Conservation (phyloP, 2,329 filamentous ascomycete species). For the Aspergillus sp. region DNA sequence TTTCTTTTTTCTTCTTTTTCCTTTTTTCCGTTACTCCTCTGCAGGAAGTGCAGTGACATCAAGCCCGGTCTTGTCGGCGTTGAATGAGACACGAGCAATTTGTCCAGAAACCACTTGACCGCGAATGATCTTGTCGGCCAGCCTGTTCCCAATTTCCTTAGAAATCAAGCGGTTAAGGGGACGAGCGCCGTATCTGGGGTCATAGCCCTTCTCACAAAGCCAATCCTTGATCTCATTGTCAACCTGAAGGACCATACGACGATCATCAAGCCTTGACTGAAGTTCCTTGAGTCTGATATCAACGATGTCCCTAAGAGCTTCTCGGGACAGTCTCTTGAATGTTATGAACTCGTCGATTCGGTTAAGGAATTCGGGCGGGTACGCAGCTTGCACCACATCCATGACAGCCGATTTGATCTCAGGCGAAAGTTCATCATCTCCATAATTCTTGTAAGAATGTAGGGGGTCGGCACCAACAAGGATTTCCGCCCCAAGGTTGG, state of each 20-base stretch:
- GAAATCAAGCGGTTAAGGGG: constrained; percentile 87
- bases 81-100: constrained; percentile 64
- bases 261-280: constrained; percentile 75
- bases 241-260: constrained; percentile 73
- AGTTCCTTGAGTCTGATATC: constrained; percentile 86
- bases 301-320: constrained; percentile 83
- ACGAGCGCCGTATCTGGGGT: constrained; percentile 84
- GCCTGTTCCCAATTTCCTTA: constrained; percentile 79
- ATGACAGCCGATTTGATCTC: constrained; percentile 76
- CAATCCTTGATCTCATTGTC: constrained; percentile 70
- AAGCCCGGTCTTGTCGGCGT: constrained; percentile 56
- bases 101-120: constrained; percentile 75
- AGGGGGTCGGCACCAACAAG: constrained; percentile 70
- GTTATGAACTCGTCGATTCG: constrained; percentile 95
- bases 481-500: constrained; percentile 88
- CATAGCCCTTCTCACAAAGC: constrained; percentile 86
- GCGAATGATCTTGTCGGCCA: constrained; percentile 88
- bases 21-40: constrained; percentile 4
- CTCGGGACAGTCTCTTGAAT: constrained; percentile 77
- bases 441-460: constrained; percentile 59
- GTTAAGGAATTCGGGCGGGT: constrained; percentile 94
- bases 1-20: not conserved
- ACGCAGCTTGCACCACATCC: constrained; percentile 70
- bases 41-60: constrained; percentile 38
- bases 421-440: constrained; percentile 65